A percentile compares a stretch with the other conserved stretches of the same genome.
Conservation (phyloP, 257 asterid species). For the Solanum sitiens region DNA sequence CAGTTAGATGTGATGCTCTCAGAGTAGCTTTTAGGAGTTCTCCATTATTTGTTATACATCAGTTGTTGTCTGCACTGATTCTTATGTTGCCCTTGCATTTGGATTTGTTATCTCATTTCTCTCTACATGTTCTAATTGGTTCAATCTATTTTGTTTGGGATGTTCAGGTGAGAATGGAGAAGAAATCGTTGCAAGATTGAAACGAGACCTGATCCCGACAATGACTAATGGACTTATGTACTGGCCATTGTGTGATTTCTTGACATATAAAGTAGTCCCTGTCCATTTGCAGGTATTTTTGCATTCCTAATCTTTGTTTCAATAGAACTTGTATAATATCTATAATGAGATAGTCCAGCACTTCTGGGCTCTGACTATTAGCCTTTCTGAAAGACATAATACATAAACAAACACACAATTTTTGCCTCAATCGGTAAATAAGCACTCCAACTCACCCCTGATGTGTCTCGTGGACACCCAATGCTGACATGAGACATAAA, state of each 20-base stretch:
- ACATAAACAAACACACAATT: background rate
- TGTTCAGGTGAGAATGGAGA: slow-evolving; percentile 46
- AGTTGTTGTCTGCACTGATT: background rate
- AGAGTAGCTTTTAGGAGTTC: background rate
- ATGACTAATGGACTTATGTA: slow-evolving; percentile 55
- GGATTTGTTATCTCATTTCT: background rate
- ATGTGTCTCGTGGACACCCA: no score
- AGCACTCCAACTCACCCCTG: background rate
- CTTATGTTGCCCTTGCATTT: background rate
- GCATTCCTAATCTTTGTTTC: background rate
- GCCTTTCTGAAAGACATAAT: background rate
- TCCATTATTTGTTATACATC: background rate
- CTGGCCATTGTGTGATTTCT: slow-evolving; percentile 89
- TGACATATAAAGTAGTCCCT: slow-evolving; percentile 71
- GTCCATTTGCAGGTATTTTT: slow-evolving; percentile 68
- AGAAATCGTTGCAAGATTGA: slow-evolving; percentile 67
- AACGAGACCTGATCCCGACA: slow-evolving; percentile 79
- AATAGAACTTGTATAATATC: background rate
- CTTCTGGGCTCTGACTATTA: background rate
- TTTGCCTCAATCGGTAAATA: background rate
- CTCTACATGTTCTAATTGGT: background rate
- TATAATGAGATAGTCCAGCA: background rate
- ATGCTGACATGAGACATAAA: background rate
- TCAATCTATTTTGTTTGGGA: background rate
- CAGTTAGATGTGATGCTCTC: background rate